Base-by-base conservation (phyloP, 2,329 filamentous ascomycete genomes). In the Trichocomaceae sp. region DNA sequence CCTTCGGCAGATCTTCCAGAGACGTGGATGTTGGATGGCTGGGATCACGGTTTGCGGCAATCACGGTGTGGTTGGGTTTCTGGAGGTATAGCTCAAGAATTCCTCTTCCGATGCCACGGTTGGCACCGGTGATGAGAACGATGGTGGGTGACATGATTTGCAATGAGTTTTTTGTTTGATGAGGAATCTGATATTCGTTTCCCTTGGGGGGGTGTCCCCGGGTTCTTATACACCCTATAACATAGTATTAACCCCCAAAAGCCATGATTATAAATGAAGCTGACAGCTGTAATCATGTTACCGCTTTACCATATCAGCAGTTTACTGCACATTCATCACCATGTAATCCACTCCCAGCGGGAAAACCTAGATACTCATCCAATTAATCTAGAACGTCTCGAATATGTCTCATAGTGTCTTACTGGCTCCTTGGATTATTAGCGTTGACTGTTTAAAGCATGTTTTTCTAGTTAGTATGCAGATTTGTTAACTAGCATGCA, bases 1-100 rank as follows among this genome's bases (percentile, higher is more conserved):
- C 75, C 3, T 56, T 66, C 5, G 75, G 69, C 0, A 80, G 64
- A 0, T 51, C 37, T 8, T 33, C 13, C 4, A 55, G 47, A 29
- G 31, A 2, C 20, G 23, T 42, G 12, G 42, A 42, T 10, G 12
- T 52, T 2, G 50, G 19, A 19, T 52, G 35, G 6, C 13, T n/a
- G 7, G 47, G 39, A 19, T 55, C 29, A 1, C 53, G 47, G 39
- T 45, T 50, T 29, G 33, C 48, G 1, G 31, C 53, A 13, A 55
- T 55, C 10, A 55, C n/a, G 42, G n/a, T 51, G 29, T 55, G 47
- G 26, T 55, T 55, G 10, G 39, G 37, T 29, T 42, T 44, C 17
- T 44, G 4, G 39, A 55, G 53, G 29, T 55, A 55, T 44, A 45
- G 19, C 20, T 55, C 47, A 9, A 50, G 39, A 9, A 55, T 26